A percentile compares a stretch with the other conserved stretches of the same genome.
Conservation (phyloP, 805 yeast genomes). For the Zygosaccharomyces siamensis region DNA sequence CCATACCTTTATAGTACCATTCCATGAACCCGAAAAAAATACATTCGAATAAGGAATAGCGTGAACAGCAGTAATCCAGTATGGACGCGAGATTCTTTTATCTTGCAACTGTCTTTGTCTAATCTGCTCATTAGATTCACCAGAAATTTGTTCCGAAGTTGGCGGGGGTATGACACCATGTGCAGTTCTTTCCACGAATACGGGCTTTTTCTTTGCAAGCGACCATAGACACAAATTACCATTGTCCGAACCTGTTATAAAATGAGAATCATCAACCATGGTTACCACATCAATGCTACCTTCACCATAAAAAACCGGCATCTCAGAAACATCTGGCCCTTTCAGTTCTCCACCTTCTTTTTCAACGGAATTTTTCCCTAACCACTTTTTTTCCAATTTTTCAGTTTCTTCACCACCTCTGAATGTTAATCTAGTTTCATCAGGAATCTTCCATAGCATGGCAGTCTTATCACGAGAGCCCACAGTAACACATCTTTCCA, state of each 20-base stretch:
- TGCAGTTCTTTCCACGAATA: conserved; percentile 59
- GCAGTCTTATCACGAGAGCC: conserved; percentile 95
- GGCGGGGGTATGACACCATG: conserved; percentile 65
- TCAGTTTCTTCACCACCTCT: conserved; percentile 75
- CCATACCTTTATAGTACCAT: conserved; percentile 78
- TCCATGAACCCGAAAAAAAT: conserved; percentile 85
- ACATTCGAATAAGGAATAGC: conserved; percentile 83
- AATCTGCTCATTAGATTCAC: conserved; percentile 38
- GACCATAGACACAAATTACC: conserved; percentile 92
- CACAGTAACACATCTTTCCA: conserved; percentile 92
- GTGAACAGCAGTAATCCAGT: conserved; percentile 76
- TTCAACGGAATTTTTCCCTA: conserved; percentile 32
- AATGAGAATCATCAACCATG: conserved; percentile 89
- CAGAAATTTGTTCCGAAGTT: conserved; percentile 50
- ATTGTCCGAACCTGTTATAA: conserved; percentile 92
- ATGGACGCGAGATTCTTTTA: conserved; percentile 52
- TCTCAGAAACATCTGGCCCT: conserved; percentile 31
- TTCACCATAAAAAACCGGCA: conserved; percentile 51
- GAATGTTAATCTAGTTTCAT: conserved; percentile 88
- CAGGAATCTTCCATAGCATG: conserved; percentile 94
- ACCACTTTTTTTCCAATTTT: conserved; percentile 37
- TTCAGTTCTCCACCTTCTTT: conserved; percentile 30
- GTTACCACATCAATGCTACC: conserved; percentile 87
- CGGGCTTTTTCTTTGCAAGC: conserved; percentile 81
- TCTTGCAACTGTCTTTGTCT: conserved; percentile 56